phyloP scores from a whole-genome alignment of 2,329 filamentous ascomycete genomes.

The Xylaria sp. region DNA sequence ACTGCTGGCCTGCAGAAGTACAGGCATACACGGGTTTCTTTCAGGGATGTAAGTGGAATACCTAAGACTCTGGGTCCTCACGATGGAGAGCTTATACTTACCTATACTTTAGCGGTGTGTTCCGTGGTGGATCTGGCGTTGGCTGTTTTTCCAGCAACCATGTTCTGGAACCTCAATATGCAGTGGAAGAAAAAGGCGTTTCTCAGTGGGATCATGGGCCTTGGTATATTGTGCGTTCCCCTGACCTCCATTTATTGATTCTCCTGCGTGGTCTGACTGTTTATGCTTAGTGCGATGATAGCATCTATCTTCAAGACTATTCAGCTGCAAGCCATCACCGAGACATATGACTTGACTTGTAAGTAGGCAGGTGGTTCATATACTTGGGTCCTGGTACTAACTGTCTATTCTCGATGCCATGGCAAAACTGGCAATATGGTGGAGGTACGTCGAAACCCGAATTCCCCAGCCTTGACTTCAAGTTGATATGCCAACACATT shows the following conservation, averaged over 20 bases:
- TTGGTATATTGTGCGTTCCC: constrained; percentile 18
- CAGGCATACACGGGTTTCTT: constrained; percentile 21
- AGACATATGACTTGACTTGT: not conserved
- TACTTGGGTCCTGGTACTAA: not conserved
- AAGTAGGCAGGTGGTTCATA: too few species aligned
- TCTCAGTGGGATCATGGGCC: constrained; percentile 18
- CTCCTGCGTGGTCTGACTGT: too few species aligned
- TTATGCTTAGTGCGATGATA: constrained; percentile 15
- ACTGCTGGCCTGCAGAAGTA: constrained; percentile 12
- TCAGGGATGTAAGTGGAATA: constrained; percentile 22
- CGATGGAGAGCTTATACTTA: not conserved
- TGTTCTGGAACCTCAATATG: constrained; percentile 25
- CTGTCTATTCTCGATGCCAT: constrained; percentile 9
- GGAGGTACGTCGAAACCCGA: too few species aligned
- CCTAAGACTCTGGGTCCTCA: too few species aligned
- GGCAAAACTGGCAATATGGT: constrained; percentile 17
- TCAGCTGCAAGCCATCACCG: constrained; percentile 1
- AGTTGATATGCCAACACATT: not conserved
- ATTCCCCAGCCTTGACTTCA: too few species aligned
- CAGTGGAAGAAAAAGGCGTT: constrained; percentile 16
- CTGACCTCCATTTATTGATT: too few species aligned
- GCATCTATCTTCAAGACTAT: constrained; percentile 23
- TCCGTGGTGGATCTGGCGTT: constrained; percentile 18
- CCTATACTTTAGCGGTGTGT: constrained; percentile 18
- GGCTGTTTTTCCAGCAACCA: constrained; percentile 19